phyloP scores from a whole-genome alignment of 352 stramenopile species.

The Blastocystis sp. region DNA sequence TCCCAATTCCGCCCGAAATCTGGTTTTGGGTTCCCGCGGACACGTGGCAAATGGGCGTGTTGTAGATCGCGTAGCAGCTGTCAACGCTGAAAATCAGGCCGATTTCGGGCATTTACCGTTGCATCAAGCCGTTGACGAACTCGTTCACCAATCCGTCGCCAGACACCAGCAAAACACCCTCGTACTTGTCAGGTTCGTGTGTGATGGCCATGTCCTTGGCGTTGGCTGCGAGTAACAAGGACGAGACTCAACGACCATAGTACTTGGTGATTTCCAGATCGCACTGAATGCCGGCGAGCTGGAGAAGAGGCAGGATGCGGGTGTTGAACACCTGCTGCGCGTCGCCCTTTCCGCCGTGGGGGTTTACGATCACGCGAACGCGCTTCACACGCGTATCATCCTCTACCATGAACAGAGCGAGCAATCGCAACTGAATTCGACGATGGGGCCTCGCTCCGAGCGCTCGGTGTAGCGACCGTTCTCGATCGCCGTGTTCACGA shows the following conservation, averaged over 20 bases:
- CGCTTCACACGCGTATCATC: conserved; percentile 58
- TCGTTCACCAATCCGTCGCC: conserved; percentile 66
- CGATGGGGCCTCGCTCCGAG: conserved; percentile 39
- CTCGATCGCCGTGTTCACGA: conserved; percentile 59
- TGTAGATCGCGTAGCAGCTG: conserved; percentile 66
- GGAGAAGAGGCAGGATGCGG: conserved; percentile 63
- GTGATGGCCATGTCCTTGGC: conserved; percentile 66
- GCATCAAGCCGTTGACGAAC: conserved; percentile 66
- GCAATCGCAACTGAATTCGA: conserved; percentile 23
- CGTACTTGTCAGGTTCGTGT: conserved; percentile 65
- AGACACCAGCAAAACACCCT: conserved; percentile 60
- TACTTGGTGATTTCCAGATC: conserved; percentile 70
- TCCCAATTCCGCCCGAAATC: conserved; percentile 63
- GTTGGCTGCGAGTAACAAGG: conserved; percentile 10
- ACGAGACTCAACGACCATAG: conserved; percentile 5
- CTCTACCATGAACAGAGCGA: conserved; percentile 6
- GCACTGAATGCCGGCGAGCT: conserved; percentile 65
- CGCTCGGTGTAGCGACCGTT: conserved; percentile 22
- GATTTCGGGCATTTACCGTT: conserved; percentile 1
- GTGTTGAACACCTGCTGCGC: conserved; percentile 64
- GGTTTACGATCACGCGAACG: conserved; percentile 61
- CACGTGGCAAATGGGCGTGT: conserved; percentile 66
- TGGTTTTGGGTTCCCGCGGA: conserved; percentile 69
- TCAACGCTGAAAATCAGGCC: conserved; percentile 41
- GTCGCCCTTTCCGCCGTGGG: conserved; percentile 57